Percentiles rank a stretch among this genome's conserved stretches.
These are phyloP conservation scores for Thymus mandschuricus DNA, from an alignment of 257 asterid species.

Conservation along the genomic window DNA sequence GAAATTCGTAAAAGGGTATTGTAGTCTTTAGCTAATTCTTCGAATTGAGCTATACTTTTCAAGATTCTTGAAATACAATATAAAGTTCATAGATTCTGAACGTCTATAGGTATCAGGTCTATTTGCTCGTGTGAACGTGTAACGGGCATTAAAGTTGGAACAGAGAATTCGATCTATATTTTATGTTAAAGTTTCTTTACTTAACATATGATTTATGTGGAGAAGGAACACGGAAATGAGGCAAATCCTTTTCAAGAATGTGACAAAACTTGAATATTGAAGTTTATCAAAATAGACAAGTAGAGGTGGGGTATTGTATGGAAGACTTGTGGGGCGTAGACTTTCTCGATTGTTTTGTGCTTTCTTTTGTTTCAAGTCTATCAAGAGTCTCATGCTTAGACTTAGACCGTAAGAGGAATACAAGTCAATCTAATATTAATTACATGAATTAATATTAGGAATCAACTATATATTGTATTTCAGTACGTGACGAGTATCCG, in stretches of 20 bases:
- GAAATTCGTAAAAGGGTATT: too few relatives aligned
- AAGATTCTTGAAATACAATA: too few relatives aligned
- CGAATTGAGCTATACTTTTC: too few relatives aligned
- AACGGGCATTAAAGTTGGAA: too few relatives aligned
- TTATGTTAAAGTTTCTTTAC: too few relatives aligned
- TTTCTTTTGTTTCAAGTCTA: constrained; percentile 24
- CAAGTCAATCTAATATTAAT: constrained; percentile 24
- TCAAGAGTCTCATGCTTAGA: constrained; percentile 47
- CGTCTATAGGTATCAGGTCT: too few relatives aligned
- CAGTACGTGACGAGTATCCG: too few relatives aligned
- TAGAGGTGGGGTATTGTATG: constrained; percentile 38
- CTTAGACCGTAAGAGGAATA: constrained; percentile 41
- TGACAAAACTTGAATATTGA: not conserved
- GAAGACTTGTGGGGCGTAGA: constrained; percentile 62
- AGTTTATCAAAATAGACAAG: not conserved
- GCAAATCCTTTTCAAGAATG: too few relatives aligned
- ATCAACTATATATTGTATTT: not conserved
- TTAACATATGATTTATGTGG: not conserved
- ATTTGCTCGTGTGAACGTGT: too few relatives aligned
- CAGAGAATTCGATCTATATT: too few relatives aligned
- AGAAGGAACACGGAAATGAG: not conserved
- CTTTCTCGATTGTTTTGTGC: constrained; percentile 34
- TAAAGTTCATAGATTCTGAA: too few relatives aligned
- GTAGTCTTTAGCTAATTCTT: too few relatives aligned
- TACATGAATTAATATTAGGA: not conserved